A percentile compares a stretch with the other conserved stretches of the same genome.
These are phyloP conservation scores for Lunularia cruciata DNA, from an alignment of 225 moss, liverwort and hornwort genomes.

Conservation along the genomic window DNA sequence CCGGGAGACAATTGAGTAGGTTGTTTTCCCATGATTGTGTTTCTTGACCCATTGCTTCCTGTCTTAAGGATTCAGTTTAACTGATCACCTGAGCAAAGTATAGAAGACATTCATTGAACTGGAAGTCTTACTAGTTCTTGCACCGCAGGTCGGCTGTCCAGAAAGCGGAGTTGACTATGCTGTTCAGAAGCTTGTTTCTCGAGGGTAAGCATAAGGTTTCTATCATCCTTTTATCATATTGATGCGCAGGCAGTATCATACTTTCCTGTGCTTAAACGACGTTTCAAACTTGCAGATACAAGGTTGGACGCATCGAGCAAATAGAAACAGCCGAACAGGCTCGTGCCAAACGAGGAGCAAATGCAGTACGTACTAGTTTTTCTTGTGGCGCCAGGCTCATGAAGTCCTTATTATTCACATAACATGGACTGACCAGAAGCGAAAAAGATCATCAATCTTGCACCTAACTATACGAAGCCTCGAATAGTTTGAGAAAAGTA, in stretches of 20 bases:
- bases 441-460: too few species aligned
- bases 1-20: too few species aligned
- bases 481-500: too few species aligned
- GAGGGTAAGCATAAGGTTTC: too few species aligned
- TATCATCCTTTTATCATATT: too few species aligned
- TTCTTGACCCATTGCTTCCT: too few species aligned
- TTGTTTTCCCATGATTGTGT: too few species aligned
- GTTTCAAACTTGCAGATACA: constrained; percentile 51
- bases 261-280: background rate
- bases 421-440: too few species aligned
- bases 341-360: constrained; percentile 63
- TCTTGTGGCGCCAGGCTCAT: background rate
- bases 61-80: background rate
- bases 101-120: background rate
- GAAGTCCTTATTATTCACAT: background rate
- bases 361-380: constrained; percentile 22
- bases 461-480: too few species aligned
- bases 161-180: constrained; percentile 89
- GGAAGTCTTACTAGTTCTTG: background rate
- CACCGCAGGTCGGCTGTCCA: constrained; percentile 78
- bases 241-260: too few species aligned
- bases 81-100: background rate
- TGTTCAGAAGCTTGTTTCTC: constrained; percentile 76
- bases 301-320: constrained; percentile 91
- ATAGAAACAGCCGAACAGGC: constrained; percentile 89